Percentiles rank a stretch among this genome's conserved stretches.
phyloP scores from a whole-genome alignment of 768 basidiomycete species.

The Pholiota conissans region DNA sequence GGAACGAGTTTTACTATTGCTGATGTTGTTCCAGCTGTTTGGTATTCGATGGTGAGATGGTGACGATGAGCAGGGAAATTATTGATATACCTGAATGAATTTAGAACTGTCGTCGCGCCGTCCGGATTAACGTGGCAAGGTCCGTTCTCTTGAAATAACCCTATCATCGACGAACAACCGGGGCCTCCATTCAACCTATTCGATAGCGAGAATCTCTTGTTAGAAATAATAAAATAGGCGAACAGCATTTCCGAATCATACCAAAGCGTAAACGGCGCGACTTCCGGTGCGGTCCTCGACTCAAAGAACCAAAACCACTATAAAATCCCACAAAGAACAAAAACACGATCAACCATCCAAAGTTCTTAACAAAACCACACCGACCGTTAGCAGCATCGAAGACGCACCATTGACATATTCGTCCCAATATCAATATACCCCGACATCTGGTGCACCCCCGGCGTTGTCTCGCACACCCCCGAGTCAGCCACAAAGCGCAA shows the following conservation, averaged over 20 bases:
- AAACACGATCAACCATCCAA: not conserved
- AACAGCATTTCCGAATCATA: too few relatives aligned
- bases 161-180: conserved; percentile 64
- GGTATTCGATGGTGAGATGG: not conserved
- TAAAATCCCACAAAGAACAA: not conserved
- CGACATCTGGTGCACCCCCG: conserved; percentile 57
- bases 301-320: conserved; percentile 82
- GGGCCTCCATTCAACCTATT: conserved; percentile 61
- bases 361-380: not conserved
- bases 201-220: too few relatives aligned
- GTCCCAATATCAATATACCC: conserved; percentile 60
- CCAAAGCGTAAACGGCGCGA: conserved; percentile 69
- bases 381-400: not conserved
- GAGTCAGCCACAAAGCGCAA: conserved; percentile 57
- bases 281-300: conserved; percentile 56
- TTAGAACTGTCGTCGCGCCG: conserved; percentile 48
- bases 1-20: conserved; percentile 50
- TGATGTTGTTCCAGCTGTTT: conserved; percentile 64
- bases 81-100: conserved; percentile 53
- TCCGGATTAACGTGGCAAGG: conserved; percentile 63
- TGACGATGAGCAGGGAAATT: not conserved
- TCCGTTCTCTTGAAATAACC: conserved; percentile 70
- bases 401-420: conserved; percentile 58
- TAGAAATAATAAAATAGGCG: too few relatives aligned
- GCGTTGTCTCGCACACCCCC: conserved; percentile 66